A percentile compares a stretch with the other conserved stretches of the same genome.
These are phyloP conservation scores for Alternaria solani DNA, from an alignment of 2,329 filamentous ascomycete genomes.

Conservation along the genomic window DNA sequence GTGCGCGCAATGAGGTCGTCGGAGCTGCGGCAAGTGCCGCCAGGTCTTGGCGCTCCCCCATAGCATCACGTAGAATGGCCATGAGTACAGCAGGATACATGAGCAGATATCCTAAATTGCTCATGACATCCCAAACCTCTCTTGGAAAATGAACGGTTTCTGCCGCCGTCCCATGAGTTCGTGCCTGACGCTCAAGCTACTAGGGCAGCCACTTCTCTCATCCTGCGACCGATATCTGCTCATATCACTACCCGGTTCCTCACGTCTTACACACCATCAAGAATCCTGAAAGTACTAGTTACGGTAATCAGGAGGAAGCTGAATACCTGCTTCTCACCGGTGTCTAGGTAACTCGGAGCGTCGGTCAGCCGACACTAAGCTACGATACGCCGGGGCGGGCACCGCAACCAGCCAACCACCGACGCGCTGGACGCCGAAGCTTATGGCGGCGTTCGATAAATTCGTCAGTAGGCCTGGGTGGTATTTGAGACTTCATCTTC, in stretches of 20 bases:
- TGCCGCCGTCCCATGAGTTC: neutral
- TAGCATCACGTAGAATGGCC: neutral
- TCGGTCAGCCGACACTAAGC: conserved; percentile 10
- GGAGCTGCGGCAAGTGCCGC: conserved; percentile 21
- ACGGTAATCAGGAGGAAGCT: no score
- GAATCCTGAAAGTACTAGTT: neutral
- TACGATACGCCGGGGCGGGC: neutral
- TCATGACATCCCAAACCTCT: neutral
- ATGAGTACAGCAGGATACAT: no score
- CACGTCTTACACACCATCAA: neutral
- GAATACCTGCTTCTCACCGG: neutral
- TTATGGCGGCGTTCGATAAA: conserved; percentile 13
- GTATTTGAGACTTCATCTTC: neutral
- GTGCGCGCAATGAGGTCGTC: conserved; percentile 28
- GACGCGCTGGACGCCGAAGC: conserved; percentile 14
- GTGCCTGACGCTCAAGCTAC: neutral
- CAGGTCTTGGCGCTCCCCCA: conserved; percentile 25
- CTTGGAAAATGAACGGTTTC: neutral
- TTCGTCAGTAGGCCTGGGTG: conserved; percentile 15
- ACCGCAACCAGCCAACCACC: conserved; percentile 3
- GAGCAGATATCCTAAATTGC: neutral
- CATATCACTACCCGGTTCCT: neutral
- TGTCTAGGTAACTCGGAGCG: conserved; percentile 6
- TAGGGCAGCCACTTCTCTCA: neutral
- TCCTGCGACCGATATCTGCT: neutral